Evolutionary conservation across 2,329 filamentous ascomycete genomes (phyloP), one percentile per base, ranked within the genome.

Genomic region (Fonsecaea pedrosoi): DNA sequence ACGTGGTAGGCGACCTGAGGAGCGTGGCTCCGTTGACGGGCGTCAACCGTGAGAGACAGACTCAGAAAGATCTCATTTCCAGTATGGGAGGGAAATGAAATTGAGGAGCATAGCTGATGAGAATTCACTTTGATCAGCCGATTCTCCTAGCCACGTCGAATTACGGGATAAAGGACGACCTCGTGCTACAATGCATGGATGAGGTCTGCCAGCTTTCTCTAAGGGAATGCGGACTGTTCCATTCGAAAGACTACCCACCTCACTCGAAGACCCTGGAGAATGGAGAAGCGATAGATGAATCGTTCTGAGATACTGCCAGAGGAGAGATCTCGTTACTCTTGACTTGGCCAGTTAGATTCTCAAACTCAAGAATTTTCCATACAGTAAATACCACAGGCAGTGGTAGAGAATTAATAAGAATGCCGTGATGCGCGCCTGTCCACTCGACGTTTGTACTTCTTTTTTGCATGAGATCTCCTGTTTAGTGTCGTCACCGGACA

Each of bases 1-100:
- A 99, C 80, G 93, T 99, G 2, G 94, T 99, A 3, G 95, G 94
- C 63, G 94, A 99, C 78, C 81, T 99, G 80, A 87, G 95, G 78
- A 98, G 94, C 85, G 82, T 73, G 58, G 69, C 69, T 30, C 62
- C 67, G 8, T 59, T 73, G 64, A 72, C 69, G 2, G 69, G 70
- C n/a, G 66, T 72, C 18, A 70, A 72, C 21, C 63, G 66, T 15
- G 71, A 73, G 4, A 53, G 71, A 61, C 64, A 69, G 60, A 68
- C 69, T 4, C 71, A 73, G 62, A 65, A 65, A 50, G 69, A 73
- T n/a, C 64, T 73, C 8, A 72, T 73, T 57, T 64, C 63, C 25
- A 72, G 70, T 40, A 73, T 73, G 71, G 69, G 68, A 15, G 65
- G 69, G 12, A 69, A 70, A 60, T 73, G 60, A 70, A 70, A 18